Evolutionary conservation across 345 rosid species (phyloP).

Genomic region (Sonneratia caseolaris): DNA sequence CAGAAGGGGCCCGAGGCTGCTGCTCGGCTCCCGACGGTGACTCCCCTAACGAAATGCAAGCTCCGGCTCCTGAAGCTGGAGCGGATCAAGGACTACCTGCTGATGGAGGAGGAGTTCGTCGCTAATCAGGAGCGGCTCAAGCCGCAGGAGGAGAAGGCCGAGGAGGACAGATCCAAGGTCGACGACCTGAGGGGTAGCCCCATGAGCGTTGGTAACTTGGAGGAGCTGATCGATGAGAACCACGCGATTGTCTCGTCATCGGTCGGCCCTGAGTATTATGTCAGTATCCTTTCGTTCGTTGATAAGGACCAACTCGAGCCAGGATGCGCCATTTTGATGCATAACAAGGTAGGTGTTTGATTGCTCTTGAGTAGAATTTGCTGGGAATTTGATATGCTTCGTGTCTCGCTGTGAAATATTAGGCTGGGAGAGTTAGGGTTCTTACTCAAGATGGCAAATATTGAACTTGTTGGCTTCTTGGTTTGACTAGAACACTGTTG

Average conservation of each 20-base stretch:
- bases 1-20: conserved; percentile 35
- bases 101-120: conserved; percentile 46
- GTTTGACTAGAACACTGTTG: too few relatives aligned
- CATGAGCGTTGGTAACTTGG: conserved; percentile 92
- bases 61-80: conserved; percentile 29
- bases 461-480: too few relatives aligned
- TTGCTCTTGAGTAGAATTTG: too few relatives aligned
- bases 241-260: conserved; percentile 92
- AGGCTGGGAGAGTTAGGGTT: too few relatives aligned
- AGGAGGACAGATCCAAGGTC: conserved; percentile 56
- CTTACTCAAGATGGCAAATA: too few relatives aligned
- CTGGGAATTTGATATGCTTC: too few relatives aligned
- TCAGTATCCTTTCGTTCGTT: conserved; percentile 80
- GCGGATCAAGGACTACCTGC: conserved; percentile 28
- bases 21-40: conserved; percentile 41
- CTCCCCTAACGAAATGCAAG: conserved; percentile 31
- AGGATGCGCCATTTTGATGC: conserved; percentile 95
- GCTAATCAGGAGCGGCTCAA: conserved; percentile 30
- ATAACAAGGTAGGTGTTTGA: conserved; percentile 47
- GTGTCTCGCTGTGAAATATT: too few relatives aligned
- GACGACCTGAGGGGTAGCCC: conserved; percentile 90
- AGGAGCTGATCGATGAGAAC: conserved; percentile 94
- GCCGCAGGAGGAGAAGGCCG: conserved; percentile 28
- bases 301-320: conserved; percentile 98
- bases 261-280: conserved; percentile 94